Base-by-base conservation (phyloP, 371 early-diverging fungal genomes). In the Haplosporangium sp. region DNA sequence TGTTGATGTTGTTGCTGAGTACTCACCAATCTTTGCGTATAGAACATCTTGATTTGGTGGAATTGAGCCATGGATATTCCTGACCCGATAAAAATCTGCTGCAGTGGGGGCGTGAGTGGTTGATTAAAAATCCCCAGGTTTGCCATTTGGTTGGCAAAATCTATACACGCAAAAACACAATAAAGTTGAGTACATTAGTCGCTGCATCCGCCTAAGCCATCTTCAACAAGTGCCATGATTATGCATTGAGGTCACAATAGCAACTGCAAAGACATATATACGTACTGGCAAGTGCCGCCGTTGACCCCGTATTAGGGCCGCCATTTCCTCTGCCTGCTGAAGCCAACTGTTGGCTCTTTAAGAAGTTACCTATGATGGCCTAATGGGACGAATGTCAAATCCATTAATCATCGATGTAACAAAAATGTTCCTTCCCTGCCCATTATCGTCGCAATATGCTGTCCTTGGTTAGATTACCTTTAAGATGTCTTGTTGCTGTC, bases 341-440 rank as follows among this genome's bases (percentile, higher is more conserved):
- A 6, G 73, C 64, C 20, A 71, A 37, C 59, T 76, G 73, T 38
- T 74, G 82, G 21, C 40, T 73, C 53, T 69, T 64, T 18, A 60
- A 73, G 41, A 73, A 69, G 21, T 48, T 59, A 13, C 18, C 43
- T 46, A 72, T 48, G 20, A 69, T 54, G 40, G 23, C 20, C 63
- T 70, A 48, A n/a, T 4, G 2, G 21, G 0, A 12, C 40, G 23
- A 11, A 37, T 20, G 37, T 9, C 16, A 55, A 55, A 37, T 3
- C n/a, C 14, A 55, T 12, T 21, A 18, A 5, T 12, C 45, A 20
- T 37, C 36, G 37, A 36, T 55, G 10, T 29, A 29, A 20, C 10
- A 9, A 11, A 14, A n/a, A 14, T 51, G 18, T 9, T 20, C 13
- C 20, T 6, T 6, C 51, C 13, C 13, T 9, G 18, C 10, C 20